Evolutionary conservation across 768 basidiomycete species (phyloP).

Genomic region (Termitomyces sp.): DNA sequence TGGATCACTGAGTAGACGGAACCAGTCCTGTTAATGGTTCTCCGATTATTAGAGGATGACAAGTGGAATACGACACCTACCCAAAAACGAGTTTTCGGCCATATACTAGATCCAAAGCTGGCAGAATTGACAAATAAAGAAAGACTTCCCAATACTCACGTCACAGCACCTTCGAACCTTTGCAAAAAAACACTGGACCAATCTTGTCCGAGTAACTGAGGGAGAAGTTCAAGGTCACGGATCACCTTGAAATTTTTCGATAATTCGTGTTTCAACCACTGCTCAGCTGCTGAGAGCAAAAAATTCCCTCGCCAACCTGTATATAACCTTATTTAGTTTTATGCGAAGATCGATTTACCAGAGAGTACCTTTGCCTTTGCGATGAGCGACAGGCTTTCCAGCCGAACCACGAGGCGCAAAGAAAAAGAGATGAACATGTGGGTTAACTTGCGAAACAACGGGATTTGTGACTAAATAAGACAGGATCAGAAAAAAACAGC

Average conservation of each 20-base stretch:
- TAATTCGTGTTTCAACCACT: constrained; percentile 91
- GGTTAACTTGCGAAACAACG: constrained; percentile 92
- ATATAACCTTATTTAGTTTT: not conserved
- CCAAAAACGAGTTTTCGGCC: constrained; percentile 76
- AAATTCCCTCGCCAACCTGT: constrained; percentile 94
- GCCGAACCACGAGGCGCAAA: constrained; percentile 87
- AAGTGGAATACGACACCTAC: constrained; percentile 29
- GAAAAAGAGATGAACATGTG: constrained; percentile 90
- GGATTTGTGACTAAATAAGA: constrained; percentile 70
- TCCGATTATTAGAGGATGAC: constrained; percentile 3
- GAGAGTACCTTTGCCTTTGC: constrained; percentile 79
- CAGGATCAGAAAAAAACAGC: not conserved
- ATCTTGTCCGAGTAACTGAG: constrained; percentile 88
- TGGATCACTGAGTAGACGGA: constrained; percentile 80
- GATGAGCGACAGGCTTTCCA: constrained; percentile 90
- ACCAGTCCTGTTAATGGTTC: constrained; percentile 60
- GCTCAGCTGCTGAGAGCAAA: constrained; percentile 85
- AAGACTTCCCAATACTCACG: constrained; percentile 47
- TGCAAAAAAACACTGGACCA: constrained; percentile 98
- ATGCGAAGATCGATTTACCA: not conserved
- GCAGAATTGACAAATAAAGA: constrained; percentile 13
- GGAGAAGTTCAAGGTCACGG: constrained; percentile 91
- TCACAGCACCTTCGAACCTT: constrained; percentile 83
- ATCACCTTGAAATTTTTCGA: constrained; percentile 99
- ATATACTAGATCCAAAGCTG: constrained; percentile 45